Conservation (phyloP, 169 alveolate species). For the Babesia bovis region DNA sequence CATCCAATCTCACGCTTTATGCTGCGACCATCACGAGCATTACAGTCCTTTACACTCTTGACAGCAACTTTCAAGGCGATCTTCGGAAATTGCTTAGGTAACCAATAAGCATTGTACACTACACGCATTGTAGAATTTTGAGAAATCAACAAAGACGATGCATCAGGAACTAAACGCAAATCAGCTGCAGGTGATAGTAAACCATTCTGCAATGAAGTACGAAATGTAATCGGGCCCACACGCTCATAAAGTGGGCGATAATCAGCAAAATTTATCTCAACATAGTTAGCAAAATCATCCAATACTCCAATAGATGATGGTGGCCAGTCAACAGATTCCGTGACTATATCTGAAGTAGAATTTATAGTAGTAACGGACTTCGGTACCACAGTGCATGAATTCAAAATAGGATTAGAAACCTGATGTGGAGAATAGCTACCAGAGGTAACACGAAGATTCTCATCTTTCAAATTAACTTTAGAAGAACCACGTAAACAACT, state of each 20-base stretch:
- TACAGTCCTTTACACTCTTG: constrained; percentile 83
- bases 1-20: constrained; percentile 85
- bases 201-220: constrained; percentile 74
- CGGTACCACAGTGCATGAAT: neutral
- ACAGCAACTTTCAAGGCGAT: constrained; percentile 80
- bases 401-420: neutral
- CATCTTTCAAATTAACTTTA: neutral
- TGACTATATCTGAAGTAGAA: neutral
- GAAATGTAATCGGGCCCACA: constrained; percentile 80
- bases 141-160: constrained; percentile 70
- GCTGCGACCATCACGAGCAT: constrained; percentile 83
- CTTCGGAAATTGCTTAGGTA: constrained; percentile 65
- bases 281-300: constrained; percentile 44
- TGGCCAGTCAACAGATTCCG: constrained; percentile 17
- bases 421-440: neutral
- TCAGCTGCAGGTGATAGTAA: constrained; percentile 75
- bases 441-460: neutral
- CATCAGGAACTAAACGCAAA: constrained; percentile 73
- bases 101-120: constrained; percentile 82
- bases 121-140: constrained; percentile 82
- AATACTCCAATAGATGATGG: constrained; percentile 15
- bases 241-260: constrained; percentile 75
- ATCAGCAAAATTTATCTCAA: constrained; percentile 58
- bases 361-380: neutral
- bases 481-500: neutral